Evolutionary conservation across 2,329 filamentous ascomycete species (phyloP).

Genomic region (Penicillium oxalicum): DNA sequence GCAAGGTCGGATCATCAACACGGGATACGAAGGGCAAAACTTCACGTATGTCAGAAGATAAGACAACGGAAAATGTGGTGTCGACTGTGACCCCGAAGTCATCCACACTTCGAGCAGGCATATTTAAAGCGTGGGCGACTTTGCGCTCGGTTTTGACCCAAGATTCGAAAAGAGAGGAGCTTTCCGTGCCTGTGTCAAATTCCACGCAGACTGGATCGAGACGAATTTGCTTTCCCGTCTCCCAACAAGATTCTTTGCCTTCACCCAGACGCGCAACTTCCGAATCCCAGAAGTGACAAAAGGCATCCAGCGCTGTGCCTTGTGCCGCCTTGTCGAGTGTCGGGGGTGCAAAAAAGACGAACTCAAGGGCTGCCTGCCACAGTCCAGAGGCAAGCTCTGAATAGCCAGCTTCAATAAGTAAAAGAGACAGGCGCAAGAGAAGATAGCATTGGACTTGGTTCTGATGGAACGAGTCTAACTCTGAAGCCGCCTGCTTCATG

Average conservation of each 20-base stretch:
- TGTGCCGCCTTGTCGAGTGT: constrained; percentile 17
- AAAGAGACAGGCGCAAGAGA: constrained; percentile 66
- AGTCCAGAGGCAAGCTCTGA: constrained; percentile 67
- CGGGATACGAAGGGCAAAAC: constrained; percentile 45
- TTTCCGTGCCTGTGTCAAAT: constrained; percentile 17
- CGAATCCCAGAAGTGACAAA: constrained; percentile 80
- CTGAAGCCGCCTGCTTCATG: constrained; percentile 38
- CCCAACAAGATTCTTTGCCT: constrained; percentile 63
- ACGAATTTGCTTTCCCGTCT: constrained; percentile 14
- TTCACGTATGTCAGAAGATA: constrained; percentile 68
- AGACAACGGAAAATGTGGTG: constrained; percentile 75
- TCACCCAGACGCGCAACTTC: constrained; percentile 78
- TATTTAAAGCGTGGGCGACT: constrained; percentile 43
- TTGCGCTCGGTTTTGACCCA: constrained; percentile 53
- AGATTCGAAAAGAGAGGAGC: constrained; percentile 33
- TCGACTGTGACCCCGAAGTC: constrained; percentile 58
- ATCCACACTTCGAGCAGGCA: constrained; percentile 70
- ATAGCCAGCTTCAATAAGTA: constrained; percentile 72
- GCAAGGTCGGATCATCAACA: constrained; percentile 33
- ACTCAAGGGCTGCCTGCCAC: constrained; percentile 79
- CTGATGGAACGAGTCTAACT: constrained; percentile 15
- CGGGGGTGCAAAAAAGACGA: constrained; percentile 56
- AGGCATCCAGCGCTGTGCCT: constrained; percentile 30
- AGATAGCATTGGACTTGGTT: constrained; percentile 56
- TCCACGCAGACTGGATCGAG: constrained; percentile 33